phyloP scores from a whole-genome alignment of 2,329 filamentous ascomycete genomes.

The Pseudodiploospora longispora region DNA sequence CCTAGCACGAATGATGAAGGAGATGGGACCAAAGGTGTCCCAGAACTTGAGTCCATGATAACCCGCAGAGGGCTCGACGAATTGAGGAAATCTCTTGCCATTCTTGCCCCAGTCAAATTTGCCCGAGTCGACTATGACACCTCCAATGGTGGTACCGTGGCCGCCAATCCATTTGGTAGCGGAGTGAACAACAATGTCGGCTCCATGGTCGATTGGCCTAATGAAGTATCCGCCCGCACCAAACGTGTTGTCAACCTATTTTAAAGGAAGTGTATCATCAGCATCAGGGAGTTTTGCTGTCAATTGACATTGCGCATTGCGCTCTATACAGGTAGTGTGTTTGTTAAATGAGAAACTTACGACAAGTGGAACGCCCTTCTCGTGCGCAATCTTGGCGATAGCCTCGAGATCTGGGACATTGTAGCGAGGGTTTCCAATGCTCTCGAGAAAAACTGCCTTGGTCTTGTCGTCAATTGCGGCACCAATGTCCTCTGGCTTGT shows the following conservation, averaged over 20 bases:
- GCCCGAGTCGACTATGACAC: slow-evolving; percentile 78
- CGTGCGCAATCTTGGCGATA: slow-evolving; percentile 71
- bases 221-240: slow-evolving; percentile 86
- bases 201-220: slow-evolving; percentile 80
- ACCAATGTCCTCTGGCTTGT: slow-evolving; percentile 70
- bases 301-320: neutral
- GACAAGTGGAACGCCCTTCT: slow-evolving; percentile 57
- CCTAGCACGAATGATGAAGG: slow-evolving; percentile 77
- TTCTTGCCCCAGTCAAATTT: slow-evolving; percentile 92
- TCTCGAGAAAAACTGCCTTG: slow-evolving; percentile 87
- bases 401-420: slow-evolving; percentile 88
- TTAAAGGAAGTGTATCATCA: neutral
- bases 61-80: slow-evolving; percentile 78
- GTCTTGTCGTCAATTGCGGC: slow-evolving; percentile 85
- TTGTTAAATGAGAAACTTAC: slow-evolving; percentile 28
- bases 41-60: slow-evolving; percentile 94
- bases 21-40: slow-evolving; percentile 77
- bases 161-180: slow-evolving; percentile 97
- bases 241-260: slow-evolving; percentile 84
- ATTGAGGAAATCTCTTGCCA: slow-evolving; percentile 79
- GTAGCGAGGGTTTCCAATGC: slow-evolving; percentile 88
- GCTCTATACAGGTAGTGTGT: neutral
- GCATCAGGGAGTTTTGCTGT: neutral
- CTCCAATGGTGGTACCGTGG: slow-evolving; percentile 86
- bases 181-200: slow-evolving; percentile 89